These are phyloP conservation scores for carrot (Daucus carota) DNA, from an alignment of 129 eudicot genomes.

Conservation along the genomic window DH1_v3.0 NC_030382.2:36303501-36304000, in stretches of 20 bases:
- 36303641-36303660: neutral
- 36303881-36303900: neutral
- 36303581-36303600: neutral
- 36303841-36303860: neutral
- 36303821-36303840: neutral
- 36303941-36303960: neutral
- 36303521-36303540: neutral
- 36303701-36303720: neutral
- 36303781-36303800: neutral
- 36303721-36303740: neutral
- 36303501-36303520: too few relatives aligned
- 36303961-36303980: neutral
- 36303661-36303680: neutral
- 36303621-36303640: neutral
- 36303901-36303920: neutral
- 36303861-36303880: neutral
- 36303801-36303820: neutral
- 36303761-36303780: neutral
- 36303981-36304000: slow-evolving; percentile 16
- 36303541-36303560: neutral
- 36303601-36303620: neutral
- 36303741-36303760: neutral
- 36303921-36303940: neutral
- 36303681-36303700: neutral
- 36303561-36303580: neutral